phyloP scores from a whole-genome alignment of 441 rosid species.

The Corymbia citriodora region DNA sequence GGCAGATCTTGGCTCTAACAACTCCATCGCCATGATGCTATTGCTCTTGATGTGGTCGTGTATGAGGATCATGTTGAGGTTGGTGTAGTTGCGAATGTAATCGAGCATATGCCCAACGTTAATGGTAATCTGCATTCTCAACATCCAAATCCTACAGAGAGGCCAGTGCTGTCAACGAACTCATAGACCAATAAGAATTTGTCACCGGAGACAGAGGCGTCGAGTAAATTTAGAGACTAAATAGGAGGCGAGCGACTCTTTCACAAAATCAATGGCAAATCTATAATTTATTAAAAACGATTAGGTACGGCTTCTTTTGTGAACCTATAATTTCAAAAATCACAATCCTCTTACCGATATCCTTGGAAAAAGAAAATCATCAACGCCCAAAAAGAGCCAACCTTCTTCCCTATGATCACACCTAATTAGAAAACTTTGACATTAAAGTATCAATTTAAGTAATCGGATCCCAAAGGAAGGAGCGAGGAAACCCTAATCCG shows the following conservation, averaged over 20 bases:
- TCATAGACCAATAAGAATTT: neutral
- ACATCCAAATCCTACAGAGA: neutral
- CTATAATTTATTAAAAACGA: fast-evolving
- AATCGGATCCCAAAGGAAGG: neutral
- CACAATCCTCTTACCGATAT: fast-evolving
- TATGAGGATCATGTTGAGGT: neutral
- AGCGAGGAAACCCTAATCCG: neutral
- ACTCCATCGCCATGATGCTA: neutral
- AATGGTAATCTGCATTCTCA: neutral
- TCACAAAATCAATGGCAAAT: fast-evolving
- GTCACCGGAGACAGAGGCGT: neutral
- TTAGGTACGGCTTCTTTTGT: neutral
- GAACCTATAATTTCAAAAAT: too few relatives aligned
- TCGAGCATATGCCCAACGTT: neutral
- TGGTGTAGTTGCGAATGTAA: neutral
- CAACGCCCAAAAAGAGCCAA: neutral
- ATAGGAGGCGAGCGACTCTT: fast-evolving
- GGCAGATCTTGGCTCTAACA: neutral
- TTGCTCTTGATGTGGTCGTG: neutral
- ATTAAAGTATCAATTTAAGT: neutral
- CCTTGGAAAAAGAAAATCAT: neutral
- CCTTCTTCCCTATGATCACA: neutral
- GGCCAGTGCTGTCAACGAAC: neutral
- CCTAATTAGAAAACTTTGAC: neutral
- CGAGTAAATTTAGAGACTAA: neutral